Conservation (phyloP, 2,329 filamentous ascomycete species). For the Fusarium beomiforme region DNA sequence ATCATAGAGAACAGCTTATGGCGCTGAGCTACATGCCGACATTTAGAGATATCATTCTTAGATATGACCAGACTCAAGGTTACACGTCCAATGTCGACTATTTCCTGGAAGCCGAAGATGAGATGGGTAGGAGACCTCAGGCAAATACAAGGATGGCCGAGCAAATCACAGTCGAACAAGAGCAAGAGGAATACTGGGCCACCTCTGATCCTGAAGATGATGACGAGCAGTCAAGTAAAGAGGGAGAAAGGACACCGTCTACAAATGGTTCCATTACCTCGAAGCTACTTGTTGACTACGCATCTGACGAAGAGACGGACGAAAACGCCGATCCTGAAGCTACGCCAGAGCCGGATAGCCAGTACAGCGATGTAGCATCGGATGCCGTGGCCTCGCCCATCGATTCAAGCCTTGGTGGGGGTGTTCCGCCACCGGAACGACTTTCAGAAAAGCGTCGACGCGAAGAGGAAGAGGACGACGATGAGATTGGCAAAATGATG, state of each 20-base stretch:
- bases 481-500: constrained; percentile 87
- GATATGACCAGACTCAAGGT: constrained; percentile 82
- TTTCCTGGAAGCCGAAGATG: constrained; percentile 76
- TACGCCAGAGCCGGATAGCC: constrained; percentile 30
- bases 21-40: constrained; percentile 84
- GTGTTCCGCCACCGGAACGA: constrained; percentile 74
- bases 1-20: constrained; percentile 80
- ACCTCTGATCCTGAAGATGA: constrained; percentile 88
- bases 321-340: constrained; percentile 66
- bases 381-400: constrained; percentile 48
- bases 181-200: constrained; percentile 95
- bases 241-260: constrained; percentile 48
- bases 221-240: constrained; percentile 55
- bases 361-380: constrained; percentile 47
- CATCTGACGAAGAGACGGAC: constrained; percentile 84
- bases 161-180: constrained; percentile 76
- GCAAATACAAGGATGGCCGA: constrained; percentile 72
- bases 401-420: constrained; percentile 29
- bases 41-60: constrained; percentile 78
- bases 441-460: constrained; percentile 89
- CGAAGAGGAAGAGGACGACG: constrained; percentile 90
- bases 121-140: constrained; percentile 56
- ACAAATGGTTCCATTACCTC: constrained; percentile 71
- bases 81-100: constrained; percentile 75
- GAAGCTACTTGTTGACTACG: constrained; percentile 89